Evolutionary conservation across 192 early-diverging fungal genomes (phyloP), one percentile per base, ranked within the genome.

Genomic region (Allomyces macrogynus): DNA sequence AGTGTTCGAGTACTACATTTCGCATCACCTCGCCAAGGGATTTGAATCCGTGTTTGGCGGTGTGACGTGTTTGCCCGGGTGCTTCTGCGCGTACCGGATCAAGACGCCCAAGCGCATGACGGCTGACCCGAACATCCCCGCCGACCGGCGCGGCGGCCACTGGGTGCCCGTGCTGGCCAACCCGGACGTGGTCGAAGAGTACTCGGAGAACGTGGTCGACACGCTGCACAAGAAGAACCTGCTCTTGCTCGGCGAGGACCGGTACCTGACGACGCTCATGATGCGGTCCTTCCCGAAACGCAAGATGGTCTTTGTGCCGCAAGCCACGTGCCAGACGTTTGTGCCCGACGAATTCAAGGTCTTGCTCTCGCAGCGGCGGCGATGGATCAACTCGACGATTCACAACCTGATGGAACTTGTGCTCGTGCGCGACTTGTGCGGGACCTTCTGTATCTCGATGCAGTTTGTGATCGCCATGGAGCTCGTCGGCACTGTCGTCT

Each of bases 401-500:
- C 91, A 94, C 65, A 93, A 93, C 67, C 76, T 93, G 66, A 69
- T 84, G 69, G 91, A 93, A 73, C 67, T 93, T 61, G 79, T 93
- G 26, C 72, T 88, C 61, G 85, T 92, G 65, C 76, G 81, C 26
- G 87, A 93, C 69, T 76, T 93, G 62, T 93, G 91, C 73, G 91
- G 91, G 4, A 86, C 83, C 9, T 93, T 90, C 72, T 92, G 87
- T 66, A 73, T 91, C 69, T 88, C 86, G 43, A 90, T 93, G 91
- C 93, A 96, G 80, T 97, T 97, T 75, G 83, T 95, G 60, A 85
- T 97, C 57, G 89, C 91, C 64, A 90, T 97, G 86, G 92, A 97
- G 60, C 78, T 97, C 25, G 76, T 93, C 42, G 92, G 91, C 32
- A 95, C 95, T 8, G 79, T 94, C 26, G 87, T 89, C 12, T 76